These are phyloP conservation scores for Leishmania gerbilli DNA, from an alignment of 208 protist species.

Conservation along the genomic window DNA sequence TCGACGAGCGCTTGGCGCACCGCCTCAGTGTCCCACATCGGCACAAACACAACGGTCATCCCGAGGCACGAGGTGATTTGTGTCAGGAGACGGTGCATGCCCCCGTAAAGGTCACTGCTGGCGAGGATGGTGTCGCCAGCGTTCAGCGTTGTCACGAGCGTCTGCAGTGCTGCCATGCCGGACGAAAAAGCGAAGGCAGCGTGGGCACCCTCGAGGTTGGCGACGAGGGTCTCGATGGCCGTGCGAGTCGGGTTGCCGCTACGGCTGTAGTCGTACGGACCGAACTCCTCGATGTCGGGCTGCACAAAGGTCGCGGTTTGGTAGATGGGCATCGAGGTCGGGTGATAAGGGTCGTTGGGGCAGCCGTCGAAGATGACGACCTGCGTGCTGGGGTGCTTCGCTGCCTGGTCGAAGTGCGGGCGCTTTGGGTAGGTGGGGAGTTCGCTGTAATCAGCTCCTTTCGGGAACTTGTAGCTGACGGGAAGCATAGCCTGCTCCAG, in stretches of 20 bases:
- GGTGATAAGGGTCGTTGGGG: conserved; percentile 90
- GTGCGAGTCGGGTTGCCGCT: conserved; percentile 95
- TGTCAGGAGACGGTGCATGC: conserved; percentile 92
- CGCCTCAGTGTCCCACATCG: conserved; percentile 73
- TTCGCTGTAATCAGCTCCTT: conserved; percentile 51
- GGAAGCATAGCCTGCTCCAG: conserved; percentile 49
- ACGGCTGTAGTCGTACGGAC: conserved; percentile 93
- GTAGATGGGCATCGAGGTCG: conserved; percentile 89
- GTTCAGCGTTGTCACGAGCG: conserved; percentile 79
- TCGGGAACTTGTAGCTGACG: conserved; percentile 35
- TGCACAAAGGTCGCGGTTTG: conserved; percentile 93
- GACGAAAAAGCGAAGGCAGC: conserved; percentile 87
- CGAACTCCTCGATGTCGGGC: conserved; percentile 76
- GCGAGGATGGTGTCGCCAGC: conserved; percentile 79
- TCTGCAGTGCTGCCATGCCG: conserved; percentile 88
- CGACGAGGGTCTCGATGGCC: conserved; percentile 89
- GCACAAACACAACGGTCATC: conserved; percentile 88
- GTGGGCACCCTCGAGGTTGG: conserved; percentile 92
- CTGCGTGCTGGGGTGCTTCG: conserved; percentile 65
- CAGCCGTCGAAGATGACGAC: conserved; percentile 88
- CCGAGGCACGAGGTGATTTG: conserved; percentile 68
- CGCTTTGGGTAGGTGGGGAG: conserved; percentile 72
- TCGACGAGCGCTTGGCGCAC: conserved; percentile 50
- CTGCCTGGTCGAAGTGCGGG: conserved; percentile 78
- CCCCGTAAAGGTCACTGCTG: conserved; percentile 94